Percentiles rank a stretch among this genome's conserved stretches.
phyloP scores from a whole-genome alignment of 2,329 filamentous ascomycete species.

The Fusarium tuaranense region DNA sequence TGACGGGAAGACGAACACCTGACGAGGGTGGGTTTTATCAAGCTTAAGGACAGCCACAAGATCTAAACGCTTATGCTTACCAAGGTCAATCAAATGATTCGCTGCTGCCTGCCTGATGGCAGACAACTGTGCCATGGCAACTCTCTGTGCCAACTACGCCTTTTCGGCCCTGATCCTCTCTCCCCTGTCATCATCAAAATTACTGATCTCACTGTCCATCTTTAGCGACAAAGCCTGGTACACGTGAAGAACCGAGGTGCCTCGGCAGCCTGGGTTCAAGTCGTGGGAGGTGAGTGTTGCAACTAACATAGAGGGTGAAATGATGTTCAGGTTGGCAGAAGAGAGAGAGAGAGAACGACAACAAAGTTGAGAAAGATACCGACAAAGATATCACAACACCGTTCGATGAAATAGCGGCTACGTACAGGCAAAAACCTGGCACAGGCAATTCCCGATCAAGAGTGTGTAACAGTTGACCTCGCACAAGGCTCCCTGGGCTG shows the following conservation, averaged over 20 bases:
- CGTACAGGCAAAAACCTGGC: neutral
- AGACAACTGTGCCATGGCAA: neutral
- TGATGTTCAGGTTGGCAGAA: neutral
- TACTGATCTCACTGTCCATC: neutral
- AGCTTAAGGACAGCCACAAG: neutral
- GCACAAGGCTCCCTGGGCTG: neutral
- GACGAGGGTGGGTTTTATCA: neutral
- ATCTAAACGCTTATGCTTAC: neutral
- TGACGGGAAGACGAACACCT: neutral
- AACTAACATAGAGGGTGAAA: neutral
- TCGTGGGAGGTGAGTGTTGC: neutral
- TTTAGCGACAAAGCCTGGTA: neutral
- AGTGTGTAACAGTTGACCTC: conserved; percentile 1
- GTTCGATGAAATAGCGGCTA: conserved; percentile 5
- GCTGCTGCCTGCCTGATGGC: neutral
- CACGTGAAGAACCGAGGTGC: neutral
- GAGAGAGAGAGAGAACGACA: no score
- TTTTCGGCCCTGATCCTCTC: neutral
- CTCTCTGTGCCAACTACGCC: neutral
- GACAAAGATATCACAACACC: neutral
- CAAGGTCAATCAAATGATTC: neutral
- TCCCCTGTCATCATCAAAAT: neutral
- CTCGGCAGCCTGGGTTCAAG: neutral
- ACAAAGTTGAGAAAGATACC: neutral
- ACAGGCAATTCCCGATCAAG: neutral